Evolutionary conservation across 495 filamentous ascomycete genomes (phyloP).

Genomic region (Daldinia grandis): DNA sequence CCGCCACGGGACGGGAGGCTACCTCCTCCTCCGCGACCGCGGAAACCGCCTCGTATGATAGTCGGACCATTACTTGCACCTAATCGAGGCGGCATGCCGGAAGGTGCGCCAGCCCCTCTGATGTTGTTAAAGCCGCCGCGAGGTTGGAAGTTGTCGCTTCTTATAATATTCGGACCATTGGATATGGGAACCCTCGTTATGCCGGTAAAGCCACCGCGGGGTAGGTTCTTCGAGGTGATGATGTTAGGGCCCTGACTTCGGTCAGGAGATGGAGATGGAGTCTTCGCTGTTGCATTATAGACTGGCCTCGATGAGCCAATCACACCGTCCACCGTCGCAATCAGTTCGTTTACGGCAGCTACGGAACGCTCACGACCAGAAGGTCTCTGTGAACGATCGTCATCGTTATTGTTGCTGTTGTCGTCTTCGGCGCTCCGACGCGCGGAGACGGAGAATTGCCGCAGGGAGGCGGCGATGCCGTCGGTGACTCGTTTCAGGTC

Average conservation of each 20-base stretch:
- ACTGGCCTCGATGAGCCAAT: not conserved
- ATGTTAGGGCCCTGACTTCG: conserved; percentile 39
- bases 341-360: conserved; percentile 30
- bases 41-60: conserved; percentile 38
- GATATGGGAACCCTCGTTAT: not conserved
- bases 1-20: not conserved
- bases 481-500: conserved; percentile 51
- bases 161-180: no score
- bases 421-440: conserved; percentile 25
- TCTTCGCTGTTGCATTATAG: not conserved
- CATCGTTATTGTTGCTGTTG: conserved; percentile 12
- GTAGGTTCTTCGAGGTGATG: conserved; percentile 13
- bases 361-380: conserved; percentile 27
- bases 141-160: not conserved
- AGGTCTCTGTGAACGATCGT: conserved; percentile 8
- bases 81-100: not conserved
- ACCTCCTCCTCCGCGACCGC: conserved; percentile 21
- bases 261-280: conserved; percentile 22
- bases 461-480: conserved; percentile 53
- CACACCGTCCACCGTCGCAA: conserved; percentile 6
- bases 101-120: not conserved
- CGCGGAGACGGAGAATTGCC: conserved; percentile 51
- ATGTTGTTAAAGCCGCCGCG: not conserved
- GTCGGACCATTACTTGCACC: not conserved
- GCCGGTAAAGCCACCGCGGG: not conserved